Evolutionary conservation across 805 yeast species (phyloP).

Genomic region (Suhomyces canberraensis): DNA sequence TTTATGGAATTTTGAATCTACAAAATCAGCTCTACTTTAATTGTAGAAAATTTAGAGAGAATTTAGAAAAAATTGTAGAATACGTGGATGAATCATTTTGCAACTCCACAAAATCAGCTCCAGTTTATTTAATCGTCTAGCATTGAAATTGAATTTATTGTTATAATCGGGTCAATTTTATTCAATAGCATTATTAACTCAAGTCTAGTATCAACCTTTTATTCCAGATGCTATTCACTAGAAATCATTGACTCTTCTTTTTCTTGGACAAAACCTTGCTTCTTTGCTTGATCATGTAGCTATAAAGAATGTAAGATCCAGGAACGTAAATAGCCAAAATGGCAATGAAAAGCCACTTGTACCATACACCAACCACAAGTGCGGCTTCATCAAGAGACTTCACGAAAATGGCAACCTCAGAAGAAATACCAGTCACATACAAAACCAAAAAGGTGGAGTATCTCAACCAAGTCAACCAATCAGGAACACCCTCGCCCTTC

Average conservation of each 20-base stretch:
- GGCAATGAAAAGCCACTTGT: slow-evolving; percentile 52
- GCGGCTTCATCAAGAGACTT: slow-evolving; percentile 71
- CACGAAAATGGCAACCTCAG: slow-evolving; percentile 71
- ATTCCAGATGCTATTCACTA: not conserved
- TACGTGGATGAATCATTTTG: too few species aligned
- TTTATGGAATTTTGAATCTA: too few species aligned
- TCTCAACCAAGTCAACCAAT: slow-evolving; percentile 63
- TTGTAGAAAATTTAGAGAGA: too few species aligned
- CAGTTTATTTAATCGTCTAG: too few species aligned
- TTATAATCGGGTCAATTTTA: too few species aligned
- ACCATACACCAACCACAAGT: slow-evolving; percentile 44
- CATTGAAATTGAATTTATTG: too few species aligned
- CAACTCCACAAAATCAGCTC: too few species aligned
- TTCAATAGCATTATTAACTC: too few species aligned
- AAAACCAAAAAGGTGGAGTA: slow-evolving; percentile 79
- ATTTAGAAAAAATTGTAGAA: too few species aligned
- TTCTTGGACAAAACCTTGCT: slow-evolving; percentile 56
- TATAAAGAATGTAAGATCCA: slow-evolving; percentile 78
- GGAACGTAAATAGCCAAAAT: slow-evolving; percentile 73
- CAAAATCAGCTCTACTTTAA: too few species aligned
- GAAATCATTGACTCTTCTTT: slow-evolving; percentile 12
- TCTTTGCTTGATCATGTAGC: slow-evolving; percentile 89
- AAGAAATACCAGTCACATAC: slow-evolving; percentile 90
- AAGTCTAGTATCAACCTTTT: not conserved
- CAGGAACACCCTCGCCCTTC: slow-evolving; percentile 51